Conservation (phyloP, 441 rosid genomes). For the Metrosideros polymorpha region DNA sequence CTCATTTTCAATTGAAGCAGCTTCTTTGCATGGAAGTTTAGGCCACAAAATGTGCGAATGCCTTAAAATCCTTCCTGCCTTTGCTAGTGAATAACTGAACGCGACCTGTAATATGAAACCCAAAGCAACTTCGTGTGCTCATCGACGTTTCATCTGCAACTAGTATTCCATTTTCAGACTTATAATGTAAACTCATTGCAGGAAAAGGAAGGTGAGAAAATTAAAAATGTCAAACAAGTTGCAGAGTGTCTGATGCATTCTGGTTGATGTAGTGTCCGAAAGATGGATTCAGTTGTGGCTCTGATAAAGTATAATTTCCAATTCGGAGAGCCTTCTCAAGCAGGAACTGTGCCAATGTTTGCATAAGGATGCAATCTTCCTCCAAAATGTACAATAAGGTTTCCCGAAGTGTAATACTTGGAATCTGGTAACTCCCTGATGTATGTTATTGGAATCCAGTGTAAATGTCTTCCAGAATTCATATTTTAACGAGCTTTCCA, state of each 20-base stretch:
- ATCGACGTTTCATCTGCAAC: background rate
- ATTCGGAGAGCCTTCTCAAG: background rate
- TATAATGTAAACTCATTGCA: background rate
- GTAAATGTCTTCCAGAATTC: background rate
- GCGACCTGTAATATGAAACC: background rate
- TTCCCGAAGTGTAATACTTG: background rate
- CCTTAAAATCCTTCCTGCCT: background rate
- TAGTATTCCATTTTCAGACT: background rate
- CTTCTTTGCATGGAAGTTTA: background rate
- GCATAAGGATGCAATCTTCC: background rate
- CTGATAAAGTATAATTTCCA: background rate
- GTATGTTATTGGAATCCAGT: background rate
- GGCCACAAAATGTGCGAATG: background rate
- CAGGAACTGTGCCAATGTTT: background rate
- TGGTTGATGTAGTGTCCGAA: background rate
- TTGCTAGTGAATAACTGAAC: background rate
- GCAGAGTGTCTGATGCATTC: slow-evolving; percentile 19
- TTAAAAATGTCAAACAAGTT: slow-evolving; percentile 30
- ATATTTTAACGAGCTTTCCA: background rate
- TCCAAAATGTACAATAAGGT: background rate
- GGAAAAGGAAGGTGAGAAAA: slow-evolving; percentile 30
- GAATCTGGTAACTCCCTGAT: background rate
- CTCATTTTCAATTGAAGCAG: background rate
- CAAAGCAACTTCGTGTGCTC: background rate
- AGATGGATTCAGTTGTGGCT: background rate